A percentile compares a stretch with the other conserved stretches of the same genome.
Evolutionary conservation across 2,329 filamentous ascomycete genomes (phyloP).

Genomic region (Cadophora gregata): DNA sequence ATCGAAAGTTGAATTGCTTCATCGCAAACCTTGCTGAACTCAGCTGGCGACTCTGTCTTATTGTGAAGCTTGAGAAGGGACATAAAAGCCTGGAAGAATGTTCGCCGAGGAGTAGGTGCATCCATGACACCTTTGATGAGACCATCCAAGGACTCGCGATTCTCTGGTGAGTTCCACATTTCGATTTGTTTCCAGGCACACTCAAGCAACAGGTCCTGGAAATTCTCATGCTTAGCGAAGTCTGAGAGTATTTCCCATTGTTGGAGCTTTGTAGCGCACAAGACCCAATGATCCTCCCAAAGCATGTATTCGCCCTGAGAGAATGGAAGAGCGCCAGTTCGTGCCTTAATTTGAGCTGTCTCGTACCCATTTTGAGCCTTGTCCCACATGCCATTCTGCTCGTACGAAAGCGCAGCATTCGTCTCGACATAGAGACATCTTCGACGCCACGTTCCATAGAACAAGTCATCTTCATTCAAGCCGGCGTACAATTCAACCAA

Average conservation of each 20-base stretch:
- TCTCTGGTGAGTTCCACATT: slow-evolving; percentile 87
- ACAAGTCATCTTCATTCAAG: slow-evolving; percentile 93
- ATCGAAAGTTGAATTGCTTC: slow-evolving; percentile 98
- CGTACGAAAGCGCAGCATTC: slow-evolving; percentile 94
- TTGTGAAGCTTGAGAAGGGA: slow-evolving; percentile 92
- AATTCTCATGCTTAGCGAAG: slow-evolving; percentile 98
- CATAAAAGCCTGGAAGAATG: slow-evolving; percentile 99
- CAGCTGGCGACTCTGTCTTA: slow-evolving; percentile 78
- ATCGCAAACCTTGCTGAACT: slow-evolving; percentile 91
- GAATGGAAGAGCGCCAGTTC: slow-evolving; percentile 94
- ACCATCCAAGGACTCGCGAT: slow-evolving; percentile 86
- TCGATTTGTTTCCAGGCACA: slow-evolving; percentile 96
- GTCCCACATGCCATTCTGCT: slow-evolving; percentile 99
- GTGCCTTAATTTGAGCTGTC: slow-evolving; percentile 93
- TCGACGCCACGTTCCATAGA: slow-evolving; percentile 95
- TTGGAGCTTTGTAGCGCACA: slow-evolving; percentile 96
- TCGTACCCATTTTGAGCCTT: slow-evolving; percentile 98
- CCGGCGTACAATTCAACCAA: slow-evolving; percentile 91
- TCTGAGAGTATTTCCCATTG: slow-evolving; percentile 99
- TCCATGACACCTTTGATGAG: slow-evolving; percentile 98
- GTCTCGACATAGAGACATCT: slow-evolving; percentile 97
- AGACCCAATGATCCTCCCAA: slow-evolving; percentile 99
- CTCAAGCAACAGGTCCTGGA: slow-evolving; percentile 94
- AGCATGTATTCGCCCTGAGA: slow-evolving; percentile 98
- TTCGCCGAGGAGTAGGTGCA: slow-evolving; percentile 88